Evolutionary conservation across 805 yeast genomes (phyloP), one percentile per base, ranked within the genome.

Genomic region (Candida pseudofarinosa): DNA sequence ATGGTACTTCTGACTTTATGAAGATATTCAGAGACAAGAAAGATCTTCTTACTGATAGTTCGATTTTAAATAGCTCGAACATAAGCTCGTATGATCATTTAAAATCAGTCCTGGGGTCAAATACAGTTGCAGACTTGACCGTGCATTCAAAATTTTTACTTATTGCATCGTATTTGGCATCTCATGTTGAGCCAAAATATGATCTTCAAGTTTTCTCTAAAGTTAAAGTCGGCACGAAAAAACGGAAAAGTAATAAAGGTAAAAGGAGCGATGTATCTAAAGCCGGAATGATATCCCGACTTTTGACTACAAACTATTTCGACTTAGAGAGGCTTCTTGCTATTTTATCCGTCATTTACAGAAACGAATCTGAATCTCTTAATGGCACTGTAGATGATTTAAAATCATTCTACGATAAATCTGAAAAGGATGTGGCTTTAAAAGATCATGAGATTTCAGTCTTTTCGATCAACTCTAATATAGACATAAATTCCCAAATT

Each of bases 161-260:
- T 13, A 74, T 88, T 26, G 88, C 96, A 1, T 82, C 95, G 0
- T 90, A 85, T 58, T 64, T 89, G 38, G 95, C 96, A 0, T 88
- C 96, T 0, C 85, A 77, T 55, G 78, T 80, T 43, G 85, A 83
- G 23, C 80, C 83, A 2, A 76, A 79, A 46, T 76, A 75, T 54
- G 97, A 89, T 60, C 65, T 81, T 53, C 76, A 79, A 40, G 67
- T 77, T 41, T 90, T 87, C 54, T 83, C 96, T 26, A 79, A 74
- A 46, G 67, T 84, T 35, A 65, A 65, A 42, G 63, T 60, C 45
- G 54, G 77, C 71, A 69, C 70, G 32, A 60, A 67, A 38, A 71
- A 45, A 5, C 37, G 46, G n/a, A 48, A 38, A 7, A 36, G 44
- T 10, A 16, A 40, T 7, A 54, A 49, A 33, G 33, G 31, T 10